These are phyloP conservation scores for Tylopilus sp. DNA, from an alignment of 1,284 basidiomycete genomes.

Conservation along the genomic window DNA sequence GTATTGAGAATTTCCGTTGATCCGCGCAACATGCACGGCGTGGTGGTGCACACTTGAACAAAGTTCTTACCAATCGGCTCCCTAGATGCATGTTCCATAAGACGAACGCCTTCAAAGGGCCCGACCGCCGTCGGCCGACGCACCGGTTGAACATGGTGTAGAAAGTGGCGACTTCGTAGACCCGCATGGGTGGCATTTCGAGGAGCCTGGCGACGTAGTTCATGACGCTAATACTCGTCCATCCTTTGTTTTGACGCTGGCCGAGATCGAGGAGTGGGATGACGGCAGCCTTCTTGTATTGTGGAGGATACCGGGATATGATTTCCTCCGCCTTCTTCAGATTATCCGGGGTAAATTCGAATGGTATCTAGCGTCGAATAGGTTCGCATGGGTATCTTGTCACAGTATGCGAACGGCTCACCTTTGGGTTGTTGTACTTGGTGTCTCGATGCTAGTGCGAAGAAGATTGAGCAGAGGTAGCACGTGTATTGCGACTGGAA, in stretches of 20 bases:
- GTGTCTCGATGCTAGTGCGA: slow-evolving; percentile 82
- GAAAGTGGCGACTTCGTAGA: slow-evolving; percentile 99
- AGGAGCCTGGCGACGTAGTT: slow-evolving; percentile 92
- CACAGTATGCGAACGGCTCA: slow-evolving; percentile 27
- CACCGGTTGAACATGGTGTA: slow-evolving; percentile 99
- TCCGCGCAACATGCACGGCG: slow-evolving; percentile 95
- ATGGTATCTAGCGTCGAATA: slow-evolving; percentile 68
- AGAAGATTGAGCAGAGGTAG: slow-evolving; percentile 9
- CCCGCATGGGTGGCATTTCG: slow-evolving; percentile 96
- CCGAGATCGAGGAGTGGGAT: slow-evolving; percentile 96
- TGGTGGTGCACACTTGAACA: slow-evolving; percentile 98
- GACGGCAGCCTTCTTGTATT: slow-evolving; percentile 97
- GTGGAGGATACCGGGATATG: slow-evolving; percentile 88
- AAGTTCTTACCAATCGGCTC: slow-evolving; percentile 95
- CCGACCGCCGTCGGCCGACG: slow-evolving; percentile 18
- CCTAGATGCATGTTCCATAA: slow-evolving; percentile 37
- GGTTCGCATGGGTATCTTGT: background rate
- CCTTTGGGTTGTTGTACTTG: slow-evolving; percentile 86
- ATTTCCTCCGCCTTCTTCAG: slow-evolving; percentile 82
- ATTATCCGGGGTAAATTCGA: slow-evolving; percentile 82
- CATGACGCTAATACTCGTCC: slow-evolving; percentile 99
- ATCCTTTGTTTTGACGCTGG: slow-evolving; percentile 96
- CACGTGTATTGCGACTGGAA: slow-evolving; percentile 11
- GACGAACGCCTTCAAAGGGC: background rate
- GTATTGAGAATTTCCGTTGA: slow-evolving; percentile 87